Evolutionary conservation across 805 yeast species (phyloP), one percentile per base, ranked within the genome.

Genomic region (Hanseniaspora vineae): DNA sequence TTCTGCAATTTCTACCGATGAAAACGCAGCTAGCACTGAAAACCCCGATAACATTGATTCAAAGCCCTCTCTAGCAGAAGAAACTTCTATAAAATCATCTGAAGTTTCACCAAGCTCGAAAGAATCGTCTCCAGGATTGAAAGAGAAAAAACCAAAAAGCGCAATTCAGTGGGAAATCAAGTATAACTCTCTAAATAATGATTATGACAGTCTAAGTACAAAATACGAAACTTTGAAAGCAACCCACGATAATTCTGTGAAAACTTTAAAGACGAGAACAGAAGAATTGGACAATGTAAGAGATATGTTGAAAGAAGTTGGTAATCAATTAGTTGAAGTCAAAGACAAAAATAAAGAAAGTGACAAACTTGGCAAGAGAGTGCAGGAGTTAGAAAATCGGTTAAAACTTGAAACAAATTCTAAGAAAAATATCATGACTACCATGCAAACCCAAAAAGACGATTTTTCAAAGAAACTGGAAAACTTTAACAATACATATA

Each of bases 281-380:
- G 84, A 77, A 47, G 95, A 88, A 56, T 66, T 87, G 15, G 87
- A 78, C 44, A 72, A 70, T 46, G 69, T 84, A 46, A 76, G 80
- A 56, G 96, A 87, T 49, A 84, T 82, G 85, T 61, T 89, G 47
- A 73, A 73, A 52, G 78, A 76, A 49, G 71, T 88, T 29, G 96
- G 96, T 1, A 76, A 84, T 56, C 94, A 86, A 45, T 68, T 88
- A 8, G 94, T 88, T 1, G 73, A 75, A 5, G 77, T 87, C 0
- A 77, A 75, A 52, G 86, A 82, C 43, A 66, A 76, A 47, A 46
- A 80, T 18, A 80, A 81, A 54, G 60, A 57, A 3, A 33, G 62
- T 17, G 59, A 56, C n/a, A 8, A 29, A 40, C 49, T 46, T 10
- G 35, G 42, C 10, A 49, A 49, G 15, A 57, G 51, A 44, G 40